These are phyloP conservation scores for Teunomyces funiuensis DNA, from an alignment of 805 yeast genomes.

Conservation along the genomic window DNA sequence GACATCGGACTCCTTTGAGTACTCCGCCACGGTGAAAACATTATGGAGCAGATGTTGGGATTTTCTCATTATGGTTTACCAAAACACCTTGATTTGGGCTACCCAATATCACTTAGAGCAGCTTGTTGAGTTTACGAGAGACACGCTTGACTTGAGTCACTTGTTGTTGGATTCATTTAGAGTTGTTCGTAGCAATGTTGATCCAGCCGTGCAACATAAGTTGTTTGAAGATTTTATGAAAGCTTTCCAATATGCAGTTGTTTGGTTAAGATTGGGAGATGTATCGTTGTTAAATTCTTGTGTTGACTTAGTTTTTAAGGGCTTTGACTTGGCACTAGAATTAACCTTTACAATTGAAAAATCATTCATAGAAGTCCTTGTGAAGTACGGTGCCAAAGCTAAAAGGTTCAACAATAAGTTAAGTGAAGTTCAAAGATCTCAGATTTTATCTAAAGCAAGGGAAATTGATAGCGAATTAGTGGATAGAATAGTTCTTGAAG, in stretches of 20 bases:
- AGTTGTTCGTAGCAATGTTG: slow-evolving; percentile 23
- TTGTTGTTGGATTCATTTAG: slow-evolving; percentile 64
- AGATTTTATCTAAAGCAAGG: slow-evolving; percentile 61
- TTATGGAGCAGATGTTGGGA: slow-evolving; percentile 78
- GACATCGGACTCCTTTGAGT: slow-evolving; percentile 11
- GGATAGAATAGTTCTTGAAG: slow-evolving; percentile 39
- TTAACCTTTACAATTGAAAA: slow-evolving; percentile 52
- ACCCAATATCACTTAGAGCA: slow-evolving; percentile 51
- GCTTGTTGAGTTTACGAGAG: slow-evolving; percentile 81
- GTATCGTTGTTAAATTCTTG: slow-evolving; percentile 69
- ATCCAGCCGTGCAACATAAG: slow-evolving; percentile 5
- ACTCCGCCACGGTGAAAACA: slow-evolving; percentile 22
- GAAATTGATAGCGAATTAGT: slow-evolving; percentile 55
- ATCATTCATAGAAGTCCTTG: slow-evolving; percentile 53
- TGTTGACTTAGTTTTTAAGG: slow-evolving; percentile 64
- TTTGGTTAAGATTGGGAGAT: slow-evolving; percentile 84
- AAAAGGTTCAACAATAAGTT: slow-evolving; percentile 70
- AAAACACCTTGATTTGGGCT: slow-evolving; percentile 77
- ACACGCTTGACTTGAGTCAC: slow-evolving; percentile 76
- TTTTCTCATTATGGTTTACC: slow-evolving; percentile 66
- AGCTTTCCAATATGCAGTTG: slow-evolving; percentile 67
- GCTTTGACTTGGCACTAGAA: slow-evolving; percentile 63
- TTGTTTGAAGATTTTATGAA: slow-evolving; percentile 55
- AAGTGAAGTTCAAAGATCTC: slow-evolving; percentile 62
- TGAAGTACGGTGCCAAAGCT: slow-evolving; percentile 64